Evolutionary conservation across 1,284 basidiomycete species (phyloP).

Genomic region (Fereydounia khargensis): DNA sequence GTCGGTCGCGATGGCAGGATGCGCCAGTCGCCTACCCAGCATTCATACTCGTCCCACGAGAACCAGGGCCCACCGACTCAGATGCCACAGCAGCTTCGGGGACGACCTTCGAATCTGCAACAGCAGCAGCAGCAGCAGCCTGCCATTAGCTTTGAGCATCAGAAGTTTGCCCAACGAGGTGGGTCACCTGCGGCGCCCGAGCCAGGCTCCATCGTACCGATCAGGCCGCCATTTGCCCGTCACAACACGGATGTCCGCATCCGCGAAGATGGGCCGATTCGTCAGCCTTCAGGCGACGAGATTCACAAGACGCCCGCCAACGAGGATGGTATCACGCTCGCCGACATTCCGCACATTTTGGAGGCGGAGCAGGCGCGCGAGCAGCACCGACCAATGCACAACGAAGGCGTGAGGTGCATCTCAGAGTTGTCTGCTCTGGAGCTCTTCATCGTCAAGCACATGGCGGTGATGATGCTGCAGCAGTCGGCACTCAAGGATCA

Average conservation of each 20-base stretch:
- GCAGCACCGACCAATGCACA: constrained; percentile 70
- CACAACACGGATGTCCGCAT: constrained; percentile 86
- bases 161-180: constrained; percentile 16
- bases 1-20: constrained; percentile 4
- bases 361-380: constrained; percentile 86
- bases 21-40: constrained; percentile 6
- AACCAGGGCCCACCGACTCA: too few species aligned
- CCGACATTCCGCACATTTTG: constrained; percentile 91
- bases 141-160: constrained; percentile 59
- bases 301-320: constrained; percentile 43
- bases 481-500: constrained; percentile 70
- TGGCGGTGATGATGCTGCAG: constrained; percentile 78
- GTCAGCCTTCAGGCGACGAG: constrained; percentile 47
- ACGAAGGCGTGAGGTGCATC: constrained; percentile 73
- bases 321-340: constrained; percentile 86
- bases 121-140: constrained; percentile 57
- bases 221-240: constrained; percentile 73
- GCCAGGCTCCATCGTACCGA: constrained; percentile 58
- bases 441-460: constrained; percentile 85
- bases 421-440: constrained; percentile 82
- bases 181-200: constrained; percentile 20
- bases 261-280: constrained; percentile 67
- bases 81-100: background rate
- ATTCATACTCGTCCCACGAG: constrained; percentile 9
- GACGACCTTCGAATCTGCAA: constrained; percentile 5